A percentile compares a stretch with the other conserved stretches of the same genome.
These are phyloP conservation scores for Hypoxylon lienhwacheense DNA, from an alignment of 495 filamentous ascomycete species.

Conservation along the genomic window DNA sequence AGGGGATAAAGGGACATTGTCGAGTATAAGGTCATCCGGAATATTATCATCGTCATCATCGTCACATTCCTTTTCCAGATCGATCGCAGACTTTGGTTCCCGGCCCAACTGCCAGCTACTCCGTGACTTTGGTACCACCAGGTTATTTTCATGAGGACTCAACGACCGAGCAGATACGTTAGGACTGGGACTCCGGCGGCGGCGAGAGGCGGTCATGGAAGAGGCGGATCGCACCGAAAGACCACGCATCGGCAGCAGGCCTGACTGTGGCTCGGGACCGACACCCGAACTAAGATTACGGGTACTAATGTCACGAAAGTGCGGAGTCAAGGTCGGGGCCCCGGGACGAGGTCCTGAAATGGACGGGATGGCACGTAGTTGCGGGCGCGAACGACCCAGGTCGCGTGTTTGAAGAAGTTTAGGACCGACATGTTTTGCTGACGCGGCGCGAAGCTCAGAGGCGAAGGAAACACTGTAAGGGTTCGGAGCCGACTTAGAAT, in stretches of 20 bases:
- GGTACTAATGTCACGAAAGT: constrained; percentile 36
- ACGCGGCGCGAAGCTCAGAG: constrained; percentile 46
- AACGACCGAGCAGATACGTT: constrained; percentile 40
- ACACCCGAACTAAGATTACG: constrained; percentile 31
- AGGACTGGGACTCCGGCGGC: constrained; percentile 47
- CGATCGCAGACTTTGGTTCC: constrained; percentile 72
- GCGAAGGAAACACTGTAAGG: constrained; percentile 48
- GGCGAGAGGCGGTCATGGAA: constrained; percentile 28
- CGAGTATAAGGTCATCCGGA: constrained; percentile 85
- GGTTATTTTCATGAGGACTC: constrained; percentile 47
- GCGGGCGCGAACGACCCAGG: constrained; percentile 30
- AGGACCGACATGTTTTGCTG: constrained; percentile 40
- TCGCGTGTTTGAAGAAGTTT: constrained; percentile 33
- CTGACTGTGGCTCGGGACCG: constrained; percentile 36
- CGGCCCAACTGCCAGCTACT: constrained; percentile 70
- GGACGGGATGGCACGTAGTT: constrained; percentile 23
- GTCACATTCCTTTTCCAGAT: constrained; percentile 86
- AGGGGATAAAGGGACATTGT: constrained; percentile 95
- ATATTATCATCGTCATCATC: constrained; percentile 84
- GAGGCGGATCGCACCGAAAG: constrained; percentile 43
- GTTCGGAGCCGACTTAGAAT: constrained; percentile 47
- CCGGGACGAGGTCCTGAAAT: constrained; percentile 22
- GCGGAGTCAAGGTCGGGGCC: constrained; percentile 24
- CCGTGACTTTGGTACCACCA: constrained; percentile 51
- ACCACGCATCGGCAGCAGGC: constrained; percentile 40